Evolutionary conservation across 2,329 filamentous ascomycete species (phyloP), one percentile per base, ranked within the genome.

Genomic region (Sphaceloma murrayae): DNA sequence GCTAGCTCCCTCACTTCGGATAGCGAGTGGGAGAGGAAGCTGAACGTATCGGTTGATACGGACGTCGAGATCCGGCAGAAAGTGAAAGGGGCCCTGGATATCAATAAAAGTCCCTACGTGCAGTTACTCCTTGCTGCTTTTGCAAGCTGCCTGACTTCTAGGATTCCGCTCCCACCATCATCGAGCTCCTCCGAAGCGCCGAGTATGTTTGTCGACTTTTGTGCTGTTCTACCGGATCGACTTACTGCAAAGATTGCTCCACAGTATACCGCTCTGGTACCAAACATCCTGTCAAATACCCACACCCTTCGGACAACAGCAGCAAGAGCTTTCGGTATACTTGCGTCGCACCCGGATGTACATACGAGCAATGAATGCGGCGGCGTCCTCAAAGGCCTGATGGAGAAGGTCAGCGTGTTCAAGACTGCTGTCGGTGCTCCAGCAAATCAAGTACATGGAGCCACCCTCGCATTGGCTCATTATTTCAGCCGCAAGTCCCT

Each of bases 1-100:
- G 62, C 70, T 10, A 48, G 54, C 11, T 57, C 60, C 2, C 59
- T 72, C 17, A 71, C 74, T 7, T 60, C 86, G 17, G 82, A 89
- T 52, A 78, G 82, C 34, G 84, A 89, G 50, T 96, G 91, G 91
- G 82, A 87, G 58, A 72, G 80, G 34, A 81, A 82, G 52, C 68
- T 96, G 2, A 82, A 88, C 52, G 75, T 78, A 1, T 70, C 82
- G 5, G 69, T 91, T 21, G 73, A 78, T 30, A 83, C 80, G 4
- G 82, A 89, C 55, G 71, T 81, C 47, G 66, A 71, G 34, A 77
- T 77, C 8, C 73, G 85, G 30, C 62, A 71, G 18, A 70, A 70
- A 4, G 70, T 87, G 45, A 73, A 70, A 45, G 55, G 57, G 1
- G 18, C 43, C 16, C 32, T 49, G n/a, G 7, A 14, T 21, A 14